Evolutionary conservation across 495 filamentous ascomycete genomes (phyloP).

Genomic region (Penicillium tannophilum): DNA sequence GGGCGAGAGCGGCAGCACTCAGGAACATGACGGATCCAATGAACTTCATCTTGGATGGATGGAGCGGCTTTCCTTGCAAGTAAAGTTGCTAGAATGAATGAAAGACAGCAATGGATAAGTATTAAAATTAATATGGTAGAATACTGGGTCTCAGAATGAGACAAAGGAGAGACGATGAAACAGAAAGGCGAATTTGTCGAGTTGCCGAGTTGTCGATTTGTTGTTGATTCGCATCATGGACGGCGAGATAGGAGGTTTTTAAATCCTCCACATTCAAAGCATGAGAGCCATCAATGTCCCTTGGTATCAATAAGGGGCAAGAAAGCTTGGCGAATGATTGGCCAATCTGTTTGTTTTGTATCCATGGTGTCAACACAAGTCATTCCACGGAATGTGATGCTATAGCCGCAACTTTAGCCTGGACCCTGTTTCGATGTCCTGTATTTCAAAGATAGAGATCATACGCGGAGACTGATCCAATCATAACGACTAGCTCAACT

Average conservation of each 20-base stretch:
- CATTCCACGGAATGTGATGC: not conserved
- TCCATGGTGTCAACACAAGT: not conserved
- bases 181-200: slow-evolving; percentile 16
- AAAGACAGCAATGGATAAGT: slow-evolving; percentile 20
- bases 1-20: slow-evolving; percentile 27
- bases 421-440: not conserved
- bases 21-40: slow-evolving; percentile 31
- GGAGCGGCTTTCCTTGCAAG: not conserved
- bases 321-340: not conserved
- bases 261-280: not conserved
- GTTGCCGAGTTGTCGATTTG: not conserved
- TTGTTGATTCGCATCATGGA: not conserved
- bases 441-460: not conserved
- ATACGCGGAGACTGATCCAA: not conserved
- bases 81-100: slow-evolving; percentile 20
- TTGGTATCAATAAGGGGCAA: not conserved
- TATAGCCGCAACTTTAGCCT: not conserved
- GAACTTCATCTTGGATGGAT: slow-evolving; percentile 25
- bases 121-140: slow-evolving; percentile 10
- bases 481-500: not conserved
- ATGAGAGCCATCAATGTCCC: not conserved
- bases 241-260: not conserved
- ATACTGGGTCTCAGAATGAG: slow-evolving; percentile 2
- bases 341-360: not conserved
- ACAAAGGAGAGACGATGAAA: slow-evolving; percentile 10